phyloP scores from a whole-genome alignment of 108 stramenopile species.

The Cyclostephanos invisitatus region DNA sequence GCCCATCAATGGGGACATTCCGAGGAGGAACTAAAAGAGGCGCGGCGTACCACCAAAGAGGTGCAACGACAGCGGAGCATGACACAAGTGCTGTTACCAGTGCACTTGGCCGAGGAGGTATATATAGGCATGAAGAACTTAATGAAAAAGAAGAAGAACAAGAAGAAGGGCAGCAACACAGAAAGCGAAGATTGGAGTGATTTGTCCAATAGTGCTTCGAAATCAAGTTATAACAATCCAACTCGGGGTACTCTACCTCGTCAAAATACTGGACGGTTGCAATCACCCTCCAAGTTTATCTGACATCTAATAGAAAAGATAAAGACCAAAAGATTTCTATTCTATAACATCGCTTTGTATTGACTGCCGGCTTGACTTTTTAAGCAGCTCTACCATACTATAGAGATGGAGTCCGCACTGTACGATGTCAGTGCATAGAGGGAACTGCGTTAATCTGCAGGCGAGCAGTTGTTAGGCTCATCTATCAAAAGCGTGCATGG shows the following conservation, averaged over 20 bases:
- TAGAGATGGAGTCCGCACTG: background rate
- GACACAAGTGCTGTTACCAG: slow-evolving; percentile 20
- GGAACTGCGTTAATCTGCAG: too few species aligned
- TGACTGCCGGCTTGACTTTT: too few species aligned
- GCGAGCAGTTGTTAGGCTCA: too few species aligned
- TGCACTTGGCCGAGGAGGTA: slow-evolving; percentile 25
- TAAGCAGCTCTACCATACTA: background rate
- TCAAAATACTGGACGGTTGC: background rate
- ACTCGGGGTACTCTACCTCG: background rate
- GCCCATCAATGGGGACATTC: slow-evolving; percentile 39
- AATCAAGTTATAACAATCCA: background rate
- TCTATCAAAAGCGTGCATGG: too few species aligned
- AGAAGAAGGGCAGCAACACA: background rate
- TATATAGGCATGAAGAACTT: slow-evolving; percentile 29
- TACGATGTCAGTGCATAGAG: too few species aligned
- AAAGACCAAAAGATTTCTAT: background rate
- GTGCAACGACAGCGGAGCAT: slow-evolving; percentile 36
- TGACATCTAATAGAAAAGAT: background rate
- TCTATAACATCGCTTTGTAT: background rate
- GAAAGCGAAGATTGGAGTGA: slow-evolving; percentile 19
- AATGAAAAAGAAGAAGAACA: slow-evolving; percentile 19
- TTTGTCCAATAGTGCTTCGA: slow-evolving; percentile 9
- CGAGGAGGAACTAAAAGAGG: slow-evolving; percentile 40
- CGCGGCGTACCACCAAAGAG: slow-evolving; percentile 26
- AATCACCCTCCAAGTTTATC: background rate